Percentiles rank a stretch among this genome's conserved stretches.
Conservation (phyloP, 257 asterid genomes). For the Avicennia marina region DNA sequence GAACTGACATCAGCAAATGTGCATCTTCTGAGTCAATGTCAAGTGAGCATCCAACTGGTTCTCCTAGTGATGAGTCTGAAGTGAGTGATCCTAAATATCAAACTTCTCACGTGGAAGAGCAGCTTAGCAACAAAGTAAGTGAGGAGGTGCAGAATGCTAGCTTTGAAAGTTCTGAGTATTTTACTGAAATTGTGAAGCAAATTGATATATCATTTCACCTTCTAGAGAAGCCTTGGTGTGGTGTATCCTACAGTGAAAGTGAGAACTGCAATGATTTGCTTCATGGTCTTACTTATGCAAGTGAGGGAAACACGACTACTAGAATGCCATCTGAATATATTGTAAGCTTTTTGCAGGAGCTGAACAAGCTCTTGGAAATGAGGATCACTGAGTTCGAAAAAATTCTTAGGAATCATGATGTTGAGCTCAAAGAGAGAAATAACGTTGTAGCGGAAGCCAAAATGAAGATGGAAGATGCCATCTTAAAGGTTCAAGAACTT, state of each 20-base stretch:
- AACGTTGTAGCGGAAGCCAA: conserved; percentile 29
- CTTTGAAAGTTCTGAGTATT: conserved; percentile 22
- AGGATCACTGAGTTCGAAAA: conserved; percentile 39
- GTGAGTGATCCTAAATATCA: conserved; percentile 49
- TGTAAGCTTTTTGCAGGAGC: conserved; percentile 36
- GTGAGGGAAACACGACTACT: conserved; percentile 15
- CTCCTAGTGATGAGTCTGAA: conserved; percentile 45
- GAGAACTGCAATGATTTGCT: conserved; percentile 20
- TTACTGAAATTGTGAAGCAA: conserved; percentile 34
- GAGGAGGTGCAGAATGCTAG: conserved; percentile 22
- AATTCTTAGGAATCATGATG: conserved; percentile 25
- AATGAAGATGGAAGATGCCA: conserved; percentile 33
- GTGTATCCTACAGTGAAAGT: conserved; percentile 16
- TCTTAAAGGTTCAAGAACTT: conserved; percentile 33
- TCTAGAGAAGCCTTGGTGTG: conserved; percentile 42
- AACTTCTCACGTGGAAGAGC: conserved; percentile 22
- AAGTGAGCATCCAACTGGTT: conserved; percentile 35
- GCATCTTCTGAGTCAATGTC: conserved; percentile 39
- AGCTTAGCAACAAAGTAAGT: conserved; percentile 16
- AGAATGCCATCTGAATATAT: conserved; percentile 24
- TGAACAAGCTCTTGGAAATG: conserved; percentile 57
- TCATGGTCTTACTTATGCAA: conserved; percentile 23
- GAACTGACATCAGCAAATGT: conserved; percentile 21
- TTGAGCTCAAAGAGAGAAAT: conserved; percentile 36
- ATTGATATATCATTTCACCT: conserved; percentile 39